Conservation (phyloP, 148 eudicot genomes). For the Rhododendron griersonianum region DNA sequence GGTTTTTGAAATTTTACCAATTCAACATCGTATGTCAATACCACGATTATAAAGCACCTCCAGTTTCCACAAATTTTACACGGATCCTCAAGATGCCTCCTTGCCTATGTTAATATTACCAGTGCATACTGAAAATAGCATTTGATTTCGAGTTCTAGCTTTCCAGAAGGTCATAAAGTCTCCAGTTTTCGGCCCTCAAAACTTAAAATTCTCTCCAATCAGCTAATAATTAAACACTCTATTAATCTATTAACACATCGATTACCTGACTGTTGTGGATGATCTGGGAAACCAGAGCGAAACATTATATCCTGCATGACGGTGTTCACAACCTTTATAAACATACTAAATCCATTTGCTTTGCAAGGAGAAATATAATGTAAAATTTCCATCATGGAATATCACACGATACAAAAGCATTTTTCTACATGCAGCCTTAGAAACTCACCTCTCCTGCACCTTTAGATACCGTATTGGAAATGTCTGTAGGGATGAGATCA, state of each 20-base stretch:
- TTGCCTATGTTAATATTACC: background rate
- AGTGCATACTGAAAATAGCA: background rate
- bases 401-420: background rate
- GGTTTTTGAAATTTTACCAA: background rate
- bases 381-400: background rate
- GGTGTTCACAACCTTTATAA: slow-evolving; percentile 9
- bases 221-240: background rate
- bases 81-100: background rate
- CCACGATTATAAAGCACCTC: background rate
- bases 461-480: slow-evolving; percentile 35
- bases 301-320: slow-evolving; percentile 52
- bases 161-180: background rate
- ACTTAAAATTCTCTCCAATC: background rate
- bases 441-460: slow-evolving; percentile 53
- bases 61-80: background rate
- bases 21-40: background rate
- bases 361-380: background rate
- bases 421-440: slow-evolving; percentile 3
- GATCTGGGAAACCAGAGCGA: slow-evolving; percentile 57
- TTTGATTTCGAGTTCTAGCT: background rate
- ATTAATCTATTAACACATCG: background rate
- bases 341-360: slow-evolving; percentile 8
- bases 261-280: slow-evolving; percentile 63
- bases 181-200: background rate
- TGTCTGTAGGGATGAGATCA: slow-evolving; percentile 48